phyloP scores from a whole-genome alignment of 2,329 filamentous ascomycete species.

The Monilinia vaccinii-corymbosi region DNA sequence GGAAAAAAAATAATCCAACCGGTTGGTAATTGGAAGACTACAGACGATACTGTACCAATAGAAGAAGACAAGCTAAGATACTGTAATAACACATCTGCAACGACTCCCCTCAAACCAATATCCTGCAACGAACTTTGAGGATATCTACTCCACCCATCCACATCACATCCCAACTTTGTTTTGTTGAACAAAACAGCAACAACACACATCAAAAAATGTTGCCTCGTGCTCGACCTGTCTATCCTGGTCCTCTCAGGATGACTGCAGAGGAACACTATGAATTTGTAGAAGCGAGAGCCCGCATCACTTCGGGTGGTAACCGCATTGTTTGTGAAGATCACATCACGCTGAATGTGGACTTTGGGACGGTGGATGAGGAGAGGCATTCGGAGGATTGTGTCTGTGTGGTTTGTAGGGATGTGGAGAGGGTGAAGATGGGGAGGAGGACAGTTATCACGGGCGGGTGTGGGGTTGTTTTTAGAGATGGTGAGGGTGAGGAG shows the following conservation, averaged over 20 bases:
- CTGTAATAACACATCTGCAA: background rate
- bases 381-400: background rate
- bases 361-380: background rate
- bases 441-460: background rate
- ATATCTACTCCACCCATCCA: background rate
- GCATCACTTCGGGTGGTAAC: background rate
- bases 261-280: background rate
- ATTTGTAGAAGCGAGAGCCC: background rate
- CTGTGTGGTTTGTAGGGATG: background rate
- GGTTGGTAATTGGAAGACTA: background rate
- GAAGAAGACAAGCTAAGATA: background rate
- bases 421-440: background rate
- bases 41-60: background rate
- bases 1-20: background rate
- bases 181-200: background rate
- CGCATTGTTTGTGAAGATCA: background rate
- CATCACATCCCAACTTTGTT: background rate
- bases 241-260: background rate
- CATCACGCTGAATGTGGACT: slow-evolving; percentile 1
- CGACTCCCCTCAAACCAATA: background rate
- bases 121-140: background rate
- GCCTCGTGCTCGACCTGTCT: background rate
- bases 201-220: background rate
- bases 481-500: background rate
- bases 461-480: background rate